Conservation (phyloP, 23 red algal genomes). For the Agarophyton chilense region DNA sequence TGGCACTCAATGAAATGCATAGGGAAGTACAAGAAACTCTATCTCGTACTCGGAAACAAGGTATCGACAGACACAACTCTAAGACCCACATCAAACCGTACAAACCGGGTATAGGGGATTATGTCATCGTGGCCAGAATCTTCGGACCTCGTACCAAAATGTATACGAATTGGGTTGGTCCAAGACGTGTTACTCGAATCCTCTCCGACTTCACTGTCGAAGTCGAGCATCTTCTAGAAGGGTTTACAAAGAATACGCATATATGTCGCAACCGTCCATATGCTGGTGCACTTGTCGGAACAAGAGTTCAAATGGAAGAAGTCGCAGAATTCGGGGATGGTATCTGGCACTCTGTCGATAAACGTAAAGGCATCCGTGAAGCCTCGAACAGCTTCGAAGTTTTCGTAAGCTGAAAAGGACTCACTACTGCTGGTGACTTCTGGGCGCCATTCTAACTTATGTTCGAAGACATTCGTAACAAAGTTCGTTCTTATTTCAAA, state of each 20-base stretch:
- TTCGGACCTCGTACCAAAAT: neutral
- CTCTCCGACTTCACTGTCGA: slow-evolving; percentile 28
- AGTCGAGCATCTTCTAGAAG: slow-evolving; percentile 29
- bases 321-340: neutral
- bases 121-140: neutral
- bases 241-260: neutral
- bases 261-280: slow-evolving; percentile 1
- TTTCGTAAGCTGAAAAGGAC: neutral
- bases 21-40: neutral
- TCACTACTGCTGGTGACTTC: neutral
- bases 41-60: neutral
- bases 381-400: neutral
- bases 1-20: slow-evolving; percentile 2
- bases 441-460: neutral
- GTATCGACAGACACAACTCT: neutral
- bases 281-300: neutral
- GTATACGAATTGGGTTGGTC: neutral
- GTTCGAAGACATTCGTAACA: neutral
- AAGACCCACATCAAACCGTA: neutral
- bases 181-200: neutral
- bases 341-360: neutral
- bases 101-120: slow-evolving; percentile 1
- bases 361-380: neutral
- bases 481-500: slow-evolving; percentile 10
- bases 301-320: neutral